Base-by-base conservation (phyloP, 768 basidiomycete genomes). In the Wakefieldia striispora region DNA sequence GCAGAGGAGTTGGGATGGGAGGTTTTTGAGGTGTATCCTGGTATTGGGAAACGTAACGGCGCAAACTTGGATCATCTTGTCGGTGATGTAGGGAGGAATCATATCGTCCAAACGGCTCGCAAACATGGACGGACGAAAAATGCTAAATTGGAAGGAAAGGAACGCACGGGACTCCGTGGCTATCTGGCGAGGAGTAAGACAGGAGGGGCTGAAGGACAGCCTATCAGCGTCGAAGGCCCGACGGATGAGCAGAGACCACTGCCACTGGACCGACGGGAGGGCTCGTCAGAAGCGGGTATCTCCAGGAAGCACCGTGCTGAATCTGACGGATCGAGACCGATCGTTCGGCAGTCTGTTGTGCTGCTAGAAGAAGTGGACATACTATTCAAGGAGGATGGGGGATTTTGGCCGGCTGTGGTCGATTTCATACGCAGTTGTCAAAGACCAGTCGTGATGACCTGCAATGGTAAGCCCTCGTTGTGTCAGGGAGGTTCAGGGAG, bases 331-430 rank as follows among this genome's bases (percentile, higher is more conserved):
- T 42, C 50, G 40, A 49, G 56, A 40, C 60, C 62, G 54, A 56
- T 60, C 21, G 72, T 89, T 50, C 77, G 82, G 47, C 95, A 99
- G 71, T 95, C 92, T 0, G 65, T 95, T 44, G 88, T 98, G 52
- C 75, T 99, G 34, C 69, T 99, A 13, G 97, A 99, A 67, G 97
- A 99, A 64, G 95, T 92, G 7, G 97, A 99, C 67, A 81, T 98
- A 36, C 72, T 98, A 40, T 99, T 85, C 72, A 83, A 82, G 52
- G 90, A 93, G 42, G 97, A 95, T 70, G 64, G 67, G 27, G 86
- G 83, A 55, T 98, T 94, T 67, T 95, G 91, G 91, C 76, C 85
- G 14, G 80, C 87, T 2, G 80, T 97, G 23, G 75, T 87, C 9
- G 78, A 81, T 48, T 78, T 99, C 51, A 93, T 97, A 62, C 82